phyloP scores from a whole-genome alignment of 495 filamentous ascomycete genomes.

The Podospora pseudopauciseta region DNA sequence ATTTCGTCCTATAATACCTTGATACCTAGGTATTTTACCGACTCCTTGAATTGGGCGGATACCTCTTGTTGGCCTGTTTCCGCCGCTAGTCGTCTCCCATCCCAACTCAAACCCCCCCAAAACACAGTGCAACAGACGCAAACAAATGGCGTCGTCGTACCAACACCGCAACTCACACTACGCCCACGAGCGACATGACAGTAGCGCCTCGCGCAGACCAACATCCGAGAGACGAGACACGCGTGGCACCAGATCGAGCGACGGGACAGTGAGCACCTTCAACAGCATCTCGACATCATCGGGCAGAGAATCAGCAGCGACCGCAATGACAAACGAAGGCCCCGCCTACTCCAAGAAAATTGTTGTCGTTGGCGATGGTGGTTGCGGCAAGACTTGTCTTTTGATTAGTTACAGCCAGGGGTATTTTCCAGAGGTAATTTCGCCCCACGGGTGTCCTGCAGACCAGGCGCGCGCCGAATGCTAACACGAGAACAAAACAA shows the following conservation, averaged over 20 bases:
- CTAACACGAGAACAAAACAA: not conserved
- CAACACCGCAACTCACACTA: conserved; percentile 48
- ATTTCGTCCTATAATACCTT: not conserved
- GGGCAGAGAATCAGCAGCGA: conserved; percentile 68
- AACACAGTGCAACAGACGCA: conserved; percentile 12
- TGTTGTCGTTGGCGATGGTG: conserved; percentile 95
- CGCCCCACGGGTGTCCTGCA: not conserved
- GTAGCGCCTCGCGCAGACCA: conserved; percentile 36
- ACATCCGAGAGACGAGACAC: conserved; percentile 37
- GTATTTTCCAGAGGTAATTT: conserved; percentile 90
- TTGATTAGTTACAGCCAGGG: conserved; percentile 98
- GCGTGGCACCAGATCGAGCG: conserved; percentile 49
- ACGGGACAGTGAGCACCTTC: conserved; percentile 77
- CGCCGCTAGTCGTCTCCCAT: not conserved
- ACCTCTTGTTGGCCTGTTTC: not conserved
- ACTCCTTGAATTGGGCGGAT: not conserved
- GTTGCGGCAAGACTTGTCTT: conserved; percentile 97
- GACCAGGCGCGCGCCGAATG: not conserved
- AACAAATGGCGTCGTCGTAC: conserved; percentile 39
- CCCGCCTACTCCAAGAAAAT: conserved; percentile 97
- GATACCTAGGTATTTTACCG: not conserved
- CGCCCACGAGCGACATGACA: conserved; percentile 40
- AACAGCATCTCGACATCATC: conserved; percentile 60
- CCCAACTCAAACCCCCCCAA: conserved; percentile 12
- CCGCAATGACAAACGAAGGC: conserved; percentile 73